Evolutionary conservation across 2,329 filamentous ascomycete species (phyloP).

Genomic region (Rhinocladiella similis): DNA sequence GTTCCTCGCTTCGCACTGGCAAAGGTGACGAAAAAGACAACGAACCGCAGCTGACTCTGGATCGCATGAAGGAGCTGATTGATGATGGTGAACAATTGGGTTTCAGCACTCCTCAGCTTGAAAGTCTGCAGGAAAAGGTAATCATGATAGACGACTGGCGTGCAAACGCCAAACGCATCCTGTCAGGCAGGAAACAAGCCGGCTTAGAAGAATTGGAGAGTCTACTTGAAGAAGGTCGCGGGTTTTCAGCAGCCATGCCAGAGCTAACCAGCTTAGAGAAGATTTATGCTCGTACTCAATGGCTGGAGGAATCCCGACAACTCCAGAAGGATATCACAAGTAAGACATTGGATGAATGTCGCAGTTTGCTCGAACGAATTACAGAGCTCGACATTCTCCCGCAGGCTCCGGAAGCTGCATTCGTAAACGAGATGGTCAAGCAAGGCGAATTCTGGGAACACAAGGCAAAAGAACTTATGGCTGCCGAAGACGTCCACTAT

Average conservation of each 20-base stretch:
- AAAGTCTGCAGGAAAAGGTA: conserved; percentile 78
- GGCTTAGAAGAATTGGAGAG: conserved; percentile 80
- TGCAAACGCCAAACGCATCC: conserved; percentile 67
- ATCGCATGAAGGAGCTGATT: conserved; percentile 83
- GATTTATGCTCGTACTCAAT: conserved; percentile 80
- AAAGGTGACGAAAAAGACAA: conserved; percentile 82
- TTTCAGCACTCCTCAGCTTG: conserved; percentile 92
- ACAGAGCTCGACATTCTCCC: conserved; percentile 73
- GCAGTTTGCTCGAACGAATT: conserved; percentile 75
- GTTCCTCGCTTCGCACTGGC: conserved; percentile 67
- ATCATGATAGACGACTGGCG: conserved; percentile 84
- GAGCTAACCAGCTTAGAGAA: conserved; percentile 81
- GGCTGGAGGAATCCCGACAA: conserved; percentile 75
- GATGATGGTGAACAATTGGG: conserved; percentile 80
- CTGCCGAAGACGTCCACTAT: conserved; percentile 89
- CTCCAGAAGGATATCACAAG: conserved; percentile 64
- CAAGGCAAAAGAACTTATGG: conserved; percentile 89
- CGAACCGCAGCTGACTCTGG: conserved; percentile 76
- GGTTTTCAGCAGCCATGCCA: conserved; percentile 87
- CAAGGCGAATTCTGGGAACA: conserved; percentile 86
- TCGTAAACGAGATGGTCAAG: conserved; percentile 72
- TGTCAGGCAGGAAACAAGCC: conserved; percentile 65
- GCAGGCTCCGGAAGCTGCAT: conserved; percentile 75
- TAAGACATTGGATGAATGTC: conserved; percentile 75
- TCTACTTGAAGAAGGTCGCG: conserved; percentile 82